Evolutionary conservation across 306 rosid genomes (phyloP).

Genomic region (Hippophae tibetana): DNA sequence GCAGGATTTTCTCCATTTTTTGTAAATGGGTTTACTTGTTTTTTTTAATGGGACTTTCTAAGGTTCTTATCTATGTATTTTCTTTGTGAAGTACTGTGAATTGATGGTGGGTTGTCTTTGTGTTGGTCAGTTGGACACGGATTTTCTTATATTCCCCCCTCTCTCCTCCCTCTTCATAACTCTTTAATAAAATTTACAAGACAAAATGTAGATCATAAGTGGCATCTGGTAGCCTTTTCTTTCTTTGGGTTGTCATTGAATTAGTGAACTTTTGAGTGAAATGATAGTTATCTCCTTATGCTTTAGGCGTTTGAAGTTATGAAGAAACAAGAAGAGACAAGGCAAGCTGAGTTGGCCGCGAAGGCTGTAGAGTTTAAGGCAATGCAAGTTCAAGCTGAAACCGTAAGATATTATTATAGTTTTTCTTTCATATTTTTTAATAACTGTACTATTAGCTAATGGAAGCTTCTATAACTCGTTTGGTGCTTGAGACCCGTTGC

Average conservation of each 20-base stretch:
- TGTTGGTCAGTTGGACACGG: too few relatives aligned
- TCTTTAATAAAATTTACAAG: neutral
- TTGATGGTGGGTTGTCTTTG: too few relatives aligned
- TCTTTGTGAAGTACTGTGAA: too few relatives aligned
- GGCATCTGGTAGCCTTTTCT: neutral
- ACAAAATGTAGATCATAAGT: neutral
- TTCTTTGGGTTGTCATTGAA: neutral
- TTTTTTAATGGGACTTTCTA: neutral
- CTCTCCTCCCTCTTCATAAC: neutral
- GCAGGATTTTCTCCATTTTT: neutral
- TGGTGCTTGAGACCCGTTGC: neutral
- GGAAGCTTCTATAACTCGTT: neutral
- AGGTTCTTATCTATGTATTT: too few relatives aligned
- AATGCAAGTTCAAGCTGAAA: constrained; percentile 68
- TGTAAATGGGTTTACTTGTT: neutral
- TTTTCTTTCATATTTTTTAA: neutral
- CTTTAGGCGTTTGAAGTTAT: constrained; percentile 53
- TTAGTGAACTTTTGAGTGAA: constrained; percentile 1
- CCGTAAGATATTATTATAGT: constrained; percentile 34
- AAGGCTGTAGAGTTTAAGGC: constrained; percentile 69
- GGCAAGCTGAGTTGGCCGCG: constrained; percentile 51
- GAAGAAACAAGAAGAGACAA: constrained; percentile 74
- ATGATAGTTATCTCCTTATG: neutral
- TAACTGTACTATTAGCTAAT: neutral
- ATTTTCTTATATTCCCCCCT: neutral